phyloP scores from a whole-genome alignment of 2,329 filamentous ascomycete genomes.

The Trichoderma arundinaceum region DNA sequence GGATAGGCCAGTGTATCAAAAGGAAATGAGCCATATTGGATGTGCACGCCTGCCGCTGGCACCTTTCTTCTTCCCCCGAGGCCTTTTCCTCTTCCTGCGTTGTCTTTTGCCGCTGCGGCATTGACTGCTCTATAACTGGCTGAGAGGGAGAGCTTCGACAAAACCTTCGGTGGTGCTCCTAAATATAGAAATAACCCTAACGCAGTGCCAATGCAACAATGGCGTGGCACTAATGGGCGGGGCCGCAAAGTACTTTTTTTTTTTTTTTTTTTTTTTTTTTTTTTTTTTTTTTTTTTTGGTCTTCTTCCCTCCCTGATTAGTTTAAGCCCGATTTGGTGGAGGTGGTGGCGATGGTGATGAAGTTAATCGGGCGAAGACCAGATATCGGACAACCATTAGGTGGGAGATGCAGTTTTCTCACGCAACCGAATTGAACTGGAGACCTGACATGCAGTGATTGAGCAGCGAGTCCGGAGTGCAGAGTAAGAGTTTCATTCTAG shows the following conservation, averaged over 20 bases:
- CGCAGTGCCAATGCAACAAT: constrained; percentile 17
- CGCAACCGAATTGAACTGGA: background rate
- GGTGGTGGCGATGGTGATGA: background rate
- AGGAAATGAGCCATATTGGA: too few relatives aligned
- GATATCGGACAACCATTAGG: background rate
- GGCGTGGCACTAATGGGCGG: constrained; percentile 23
- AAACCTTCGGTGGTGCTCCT: constrained; percentile 25
- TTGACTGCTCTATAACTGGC: constrained; percentile 10
- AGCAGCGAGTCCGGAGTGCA: background rate
- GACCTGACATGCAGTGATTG: background rate
- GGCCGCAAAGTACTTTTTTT: constrained; percentile 12
- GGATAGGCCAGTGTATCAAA: too few relatives aligned
- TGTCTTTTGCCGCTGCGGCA: constrained; percentile 20
- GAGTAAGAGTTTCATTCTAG: background rate
- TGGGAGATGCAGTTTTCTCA: background rate
- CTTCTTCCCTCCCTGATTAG: background rate
- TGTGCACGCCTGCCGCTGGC: too few relatives aligned
- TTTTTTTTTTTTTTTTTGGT: background rate
- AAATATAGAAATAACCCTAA: constrained; percentile 30
- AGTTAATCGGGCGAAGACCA: background rate
- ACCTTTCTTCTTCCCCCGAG: background rate
- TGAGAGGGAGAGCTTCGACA: constrained; percentile 26
- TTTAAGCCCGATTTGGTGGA: background rate
- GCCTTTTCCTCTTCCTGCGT: too few relatives aligned
- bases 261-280: background rate